Conservation (phyloP, 495 filamentous ascomycete species). For the Sphaerosporella brunnea region DNA sequence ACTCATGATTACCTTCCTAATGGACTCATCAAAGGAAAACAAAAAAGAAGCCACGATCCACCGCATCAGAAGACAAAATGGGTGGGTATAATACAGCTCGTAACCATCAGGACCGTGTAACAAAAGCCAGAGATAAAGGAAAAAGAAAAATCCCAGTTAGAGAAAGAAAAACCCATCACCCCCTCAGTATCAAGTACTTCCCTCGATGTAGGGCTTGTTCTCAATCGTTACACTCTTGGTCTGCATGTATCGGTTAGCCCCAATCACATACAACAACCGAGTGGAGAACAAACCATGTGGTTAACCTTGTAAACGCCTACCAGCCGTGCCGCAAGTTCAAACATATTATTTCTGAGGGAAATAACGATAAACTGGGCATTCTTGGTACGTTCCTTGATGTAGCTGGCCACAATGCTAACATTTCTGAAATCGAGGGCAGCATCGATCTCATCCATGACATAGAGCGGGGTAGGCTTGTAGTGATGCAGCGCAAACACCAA, state of each 20-base stretch:
- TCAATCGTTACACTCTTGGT: slow-evolving; percentile 95
- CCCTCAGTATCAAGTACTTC: slow-evolving; percentile 1
- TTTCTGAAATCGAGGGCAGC: slow-evolving; percentile 95
- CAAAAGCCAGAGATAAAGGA: no score
- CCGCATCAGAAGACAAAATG: no score
- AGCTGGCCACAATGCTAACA: slow-evolving; percentile 92
- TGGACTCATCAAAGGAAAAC: no score
- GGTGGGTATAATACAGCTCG: no score
- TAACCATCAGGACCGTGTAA: no score
- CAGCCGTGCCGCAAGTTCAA: slow-evolving; percentile 81
- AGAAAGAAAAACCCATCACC: no score
- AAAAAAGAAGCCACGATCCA: no score
- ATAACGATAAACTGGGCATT: slow-evolving; percentile 99
- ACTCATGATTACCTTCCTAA: no score
- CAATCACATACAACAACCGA: no score
- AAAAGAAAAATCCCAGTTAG: no score
- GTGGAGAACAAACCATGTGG: slow-evolving; percentile 52
- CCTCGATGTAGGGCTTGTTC: slow-evolving; percentile 31
- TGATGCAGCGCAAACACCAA: slow-evolving; percentile 95
- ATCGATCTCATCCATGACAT: slow-evolving; percentile 99
- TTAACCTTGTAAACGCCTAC: slow-evolving; percentile 99
- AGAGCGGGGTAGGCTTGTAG: slow-evolving; percentile 91
- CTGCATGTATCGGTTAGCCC: no score
- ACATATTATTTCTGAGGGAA: slow-evolving; percentile 97
- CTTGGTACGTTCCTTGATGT: slow-evolving; percentile 97